Conservation (phyloP, 1,284 basidiomycete species). For the Athelia sp. region DNA sequence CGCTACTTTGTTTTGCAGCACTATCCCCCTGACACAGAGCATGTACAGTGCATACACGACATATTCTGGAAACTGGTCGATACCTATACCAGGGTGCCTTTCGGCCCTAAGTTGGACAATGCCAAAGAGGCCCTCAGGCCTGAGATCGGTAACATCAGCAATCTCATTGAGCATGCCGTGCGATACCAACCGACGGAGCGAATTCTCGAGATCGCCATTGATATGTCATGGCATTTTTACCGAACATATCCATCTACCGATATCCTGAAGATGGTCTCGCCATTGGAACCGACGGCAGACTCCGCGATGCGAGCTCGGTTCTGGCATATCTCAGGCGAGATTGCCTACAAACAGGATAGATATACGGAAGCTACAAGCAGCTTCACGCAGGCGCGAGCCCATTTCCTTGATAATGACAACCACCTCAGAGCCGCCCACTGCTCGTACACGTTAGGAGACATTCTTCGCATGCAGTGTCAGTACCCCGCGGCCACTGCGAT, state of each 20-base stretch:
- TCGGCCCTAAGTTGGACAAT: not conserved
- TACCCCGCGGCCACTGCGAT: no score
- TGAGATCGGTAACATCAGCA: not conserved
- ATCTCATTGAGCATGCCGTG: not conserved
- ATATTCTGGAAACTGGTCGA: not conserved
- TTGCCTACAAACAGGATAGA: not conserved
- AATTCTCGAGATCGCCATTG: not conserved
- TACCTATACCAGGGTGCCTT: not conserved
- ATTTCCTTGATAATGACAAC: not conserved
- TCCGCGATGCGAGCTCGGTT: not conserved
- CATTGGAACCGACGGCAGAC: not conserved
- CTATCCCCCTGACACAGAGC: not conserved
- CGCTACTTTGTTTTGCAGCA: not conserved
- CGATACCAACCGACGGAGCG: not conserved
- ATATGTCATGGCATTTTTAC: not conserved
- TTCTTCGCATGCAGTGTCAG: not conserved
- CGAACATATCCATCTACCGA: not conserved
- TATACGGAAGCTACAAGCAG: not conserved
- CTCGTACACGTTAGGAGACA: not conserved
- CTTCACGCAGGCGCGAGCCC: not conserved
- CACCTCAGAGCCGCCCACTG: not conserved
- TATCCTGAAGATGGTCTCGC: not conserved
- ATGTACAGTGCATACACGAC: not conserved
- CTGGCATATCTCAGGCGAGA: not conserved
- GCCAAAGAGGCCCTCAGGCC: not conserved